These are phyloP conservation scores for Aspergillus sp. DNA, from an alignment of 2,329 filamentous ascomycete genomes.

Conservation along the genomic window DNA sequence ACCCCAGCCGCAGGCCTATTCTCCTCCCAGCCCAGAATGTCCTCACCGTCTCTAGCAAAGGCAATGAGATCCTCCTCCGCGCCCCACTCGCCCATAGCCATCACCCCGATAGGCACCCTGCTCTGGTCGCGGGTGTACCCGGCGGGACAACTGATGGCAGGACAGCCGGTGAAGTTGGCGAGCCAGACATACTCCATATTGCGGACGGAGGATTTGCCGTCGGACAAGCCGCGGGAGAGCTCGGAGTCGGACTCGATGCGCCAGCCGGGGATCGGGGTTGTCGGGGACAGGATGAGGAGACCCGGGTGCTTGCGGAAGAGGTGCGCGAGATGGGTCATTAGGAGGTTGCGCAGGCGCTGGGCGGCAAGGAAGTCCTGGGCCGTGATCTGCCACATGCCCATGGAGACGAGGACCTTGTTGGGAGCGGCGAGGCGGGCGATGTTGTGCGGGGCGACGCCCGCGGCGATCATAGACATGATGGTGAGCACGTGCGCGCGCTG, in stretches of 20 bases:
- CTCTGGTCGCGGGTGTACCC: conserved; percentile 49
- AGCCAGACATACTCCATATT: conserved; percentile 83
- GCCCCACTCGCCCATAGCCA: conserved; percentile 49
- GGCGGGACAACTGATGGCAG: conserved; percentile 63
- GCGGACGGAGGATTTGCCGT: conserved; percentile 62
- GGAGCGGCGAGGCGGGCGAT: conserved; percentile 51
- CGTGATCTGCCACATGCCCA: conserved; percentile 53
- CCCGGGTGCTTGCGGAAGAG: conserved; percentile 64
- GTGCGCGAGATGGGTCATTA: conserved; percentile 69
- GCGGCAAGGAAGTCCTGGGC: conserved; percentile 63
- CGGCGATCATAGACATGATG: conserved; percentile 64
- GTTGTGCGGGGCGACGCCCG: conserved; percentile 40
- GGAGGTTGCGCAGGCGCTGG: conserved; percentile 61
- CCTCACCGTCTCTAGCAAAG: conserved; percentile 45
- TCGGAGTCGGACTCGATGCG: conserved; percentile 53
- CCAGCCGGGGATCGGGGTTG: conserved; percentile 68
- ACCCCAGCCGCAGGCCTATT: conserved; percentile 3
- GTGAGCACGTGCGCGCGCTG: conserved; percentile 69
- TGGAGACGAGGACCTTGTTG: conserved; percentile 60
- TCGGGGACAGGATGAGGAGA: conserved; percentile 69
- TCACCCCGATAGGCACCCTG: conserved; percentile 42
- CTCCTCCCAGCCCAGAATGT: conserved; percentile 30
- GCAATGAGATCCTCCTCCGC: conserved; percentile 44
- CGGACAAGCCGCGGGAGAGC: conserved; percentile 53
- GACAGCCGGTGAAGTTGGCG: conserved; percentile 72